Evolutionary conservation across 331 rosid species (phyloP).

Genomic region (Rhamnella rubrinervis): DNA sequence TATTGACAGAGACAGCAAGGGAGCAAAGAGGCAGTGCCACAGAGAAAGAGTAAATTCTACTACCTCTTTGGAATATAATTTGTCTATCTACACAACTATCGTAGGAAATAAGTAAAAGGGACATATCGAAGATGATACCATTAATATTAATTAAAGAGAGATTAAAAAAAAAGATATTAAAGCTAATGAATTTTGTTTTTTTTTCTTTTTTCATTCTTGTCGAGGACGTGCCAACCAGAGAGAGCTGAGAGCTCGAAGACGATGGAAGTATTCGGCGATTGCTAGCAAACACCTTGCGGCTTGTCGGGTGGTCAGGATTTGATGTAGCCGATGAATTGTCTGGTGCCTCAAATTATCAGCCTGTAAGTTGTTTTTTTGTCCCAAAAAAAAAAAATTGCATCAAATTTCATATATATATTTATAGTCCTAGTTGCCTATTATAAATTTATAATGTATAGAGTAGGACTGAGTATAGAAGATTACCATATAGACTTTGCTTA

Average conservation of each 20-base stretch:
- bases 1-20: too few species aligned
- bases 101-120: not conserved
- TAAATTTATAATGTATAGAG: too few species aligned
- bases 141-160: not conserved
- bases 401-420: too few species aligned
- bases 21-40: too few species aligned
- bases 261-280: slow-evolving; percentile 80
- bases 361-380: slow-evolving; percentile 39
- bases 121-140: not conserved
- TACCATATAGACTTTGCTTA: too few species aligned
- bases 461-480: too few species aligned
- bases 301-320: slow-evolving; percentile 77
- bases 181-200: not conserved
- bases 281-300: slow-evolving; percentile 86
- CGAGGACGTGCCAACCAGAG: slow-evolving; percentile 87
- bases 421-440: too few species aligned
- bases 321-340: slow-evolving; percentile 60
- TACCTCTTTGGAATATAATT: not conserved
- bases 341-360: slow-evolving; percentile 83
- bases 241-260: slow-evolving; percentile 91
- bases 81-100: slow-evolving; percentile 1
- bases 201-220: slow-evolving; percentile 38
- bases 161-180: not conserved
- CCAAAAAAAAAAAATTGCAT: not conserved
- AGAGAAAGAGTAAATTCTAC: not conserved